Percentiles rank a stretch among this genome's conserved stretches.
Evolutionary conservation across 257 asterid species (phyloP).

Genomic region (Eustoma russellianum): DNA sequence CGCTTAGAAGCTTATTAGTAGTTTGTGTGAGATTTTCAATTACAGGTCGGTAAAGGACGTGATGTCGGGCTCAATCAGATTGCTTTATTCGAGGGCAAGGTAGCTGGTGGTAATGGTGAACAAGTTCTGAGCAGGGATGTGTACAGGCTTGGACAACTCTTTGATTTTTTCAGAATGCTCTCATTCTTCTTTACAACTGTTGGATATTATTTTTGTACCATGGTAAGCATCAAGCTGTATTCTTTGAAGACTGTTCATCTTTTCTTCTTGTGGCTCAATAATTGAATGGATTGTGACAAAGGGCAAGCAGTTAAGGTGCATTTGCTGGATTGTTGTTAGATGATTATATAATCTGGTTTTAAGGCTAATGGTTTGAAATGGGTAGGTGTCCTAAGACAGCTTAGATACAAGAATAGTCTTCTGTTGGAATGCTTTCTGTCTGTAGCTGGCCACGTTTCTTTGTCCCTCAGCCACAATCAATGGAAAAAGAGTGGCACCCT

Average conservation of each 20-base stretch:
- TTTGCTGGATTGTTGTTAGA: too few relatives aligned
- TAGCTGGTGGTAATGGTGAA: slow-evolving; percentile 99
- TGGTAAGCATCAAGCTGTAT: slow-evolving; percentile 40
- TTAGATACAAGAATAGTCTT: too few relatives aligned
- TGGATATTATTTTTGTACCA: slow-evolving; percentile 92
- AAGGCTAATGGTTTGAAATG: too few relatives aligned
- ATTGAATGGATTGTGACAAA: background rate
- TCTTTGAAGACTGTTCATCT: background rate
- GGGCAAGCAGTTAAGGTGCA: background rate
- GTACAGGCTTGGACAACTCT: slow-evolving; percentile 95
- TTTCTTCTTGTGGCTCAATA: background rate
- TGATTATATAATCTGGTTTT: too few relatives aligned
- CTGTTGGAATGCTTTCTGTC: too few relatives aligned
- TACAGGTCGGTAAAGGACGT: slow-evolving; percentile 96
- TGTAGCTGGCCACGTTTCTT: too few relatives aligned
- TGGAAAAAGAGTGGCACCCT: too few relatives aligned
- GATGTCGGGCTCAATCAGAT: slow-evolving; percentile 98
- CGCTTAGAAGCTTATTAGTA: slow-evolving; percentile 7
- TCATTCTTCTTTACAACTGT: slow-evolving; percentile 97
- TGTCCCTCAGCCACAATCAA: too few relatives aligned
- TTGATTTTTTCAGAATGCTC: slow-evolving; percentile 94
- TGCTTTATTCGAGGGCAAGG: slow-evolving; percentile 98
- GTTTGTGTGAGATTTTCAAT: slow-evolving; percentile 17
- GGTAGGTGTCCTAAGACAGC: too few relatives aligned
- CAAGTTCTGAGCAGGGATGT: slow-evolving; percentile 97